These are phyloP conservation scores for Lithospermum erythrorhizon DNA, from an alignment of 257 asterid genomes.

Conservation along the genomic window DNA sequence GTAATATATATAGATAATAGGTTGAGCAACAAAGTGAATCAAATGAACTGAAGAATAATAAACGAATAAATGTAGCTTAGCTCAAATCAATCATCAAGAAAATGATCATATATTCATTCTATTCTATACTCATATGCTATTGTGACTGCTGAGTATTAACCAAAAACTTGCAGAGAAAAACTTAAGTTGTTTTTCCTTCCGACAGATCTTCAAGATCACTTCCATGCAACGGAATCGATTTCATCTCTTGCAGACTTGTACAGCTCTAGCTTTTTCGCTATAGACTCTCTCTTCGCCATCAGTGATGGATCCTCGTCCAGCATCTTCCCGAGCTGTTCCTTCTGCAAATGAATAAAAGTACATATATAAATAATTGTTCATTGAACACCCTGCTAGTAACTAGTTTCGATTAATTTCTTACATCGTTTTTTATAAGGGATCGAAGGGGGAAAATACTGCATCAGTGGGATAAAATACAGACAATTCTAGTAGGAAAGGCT, in stretches of 20 bases:
- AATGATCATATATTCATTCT: neutral
- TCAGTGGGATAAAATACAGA: too few species aligned
- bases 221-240: conserved; percentile 95
- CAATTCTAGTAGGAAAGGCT: too few species aligned
- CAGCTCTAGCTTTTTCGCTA: conserved; percentile 79
- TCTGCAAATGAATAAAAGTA: conserved; percentile 30
- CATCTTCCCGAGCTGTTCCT: conserved; percentile 87
- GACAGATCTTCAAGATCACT: conserved; percentile 22
- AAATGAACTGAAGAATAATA: too few species aligned
- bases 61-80: too few species aligned
- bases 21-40: too few species aligned
- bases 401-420: too few species aligned
- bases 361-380: too few species aligned
- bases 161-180: neutral
- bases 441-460: neutral
- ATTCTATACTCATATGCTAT: neutral
- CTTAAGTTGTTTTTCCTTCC: neutral
- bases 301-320: conserved; percentile 92
- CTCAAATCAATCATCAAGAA: too few species aligned
- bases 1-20: too few species aligned
- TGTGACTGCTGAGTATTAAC: neutral
- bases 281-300: conserved; percentile 73
- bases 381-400: too few species aligned
- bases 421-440: neutral
- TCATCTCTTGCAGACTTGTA: conserved; percentile 97